Evolutionary conservation across 2,329 filamentous ascomycete genomes (phyloP), one percentile per base, ranked within the genome.

Genomic region (Alternaria ventricosa): DNA sequence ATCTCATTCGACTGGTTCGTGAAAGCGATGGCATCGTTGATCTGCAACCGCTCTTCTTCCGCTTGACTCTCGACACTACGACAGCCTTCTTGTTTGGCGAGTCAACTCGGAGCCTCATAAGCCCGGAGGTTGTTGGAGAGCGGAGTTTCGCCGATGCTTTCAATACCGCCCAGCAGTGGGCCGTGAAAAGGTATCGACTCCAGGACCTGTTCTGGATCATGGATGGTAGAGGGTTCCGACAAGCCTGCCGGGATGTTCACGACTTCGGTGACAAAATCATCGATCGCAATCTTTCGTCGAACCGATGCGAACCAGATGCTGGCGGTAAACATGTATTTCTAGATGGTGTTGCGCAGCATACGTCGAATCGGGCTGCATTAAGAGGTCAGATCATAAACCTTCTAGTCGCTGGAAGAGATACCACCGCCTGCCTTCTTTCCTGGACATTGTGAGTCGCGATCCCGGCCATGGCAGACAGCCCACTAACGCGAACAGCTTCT

Each of bases 351-450:
- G 15, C 20, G 50, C 46, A 51, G 18, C 22, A 25, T 33, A 3
- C 69, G 69, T 50, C 58, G 5, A 3, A 57, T 30, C 58, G 44
- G 11, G 51, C 28, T 11, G 41, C 33, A 1, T 57, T 80, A 12
- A 91, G 93, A 28, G 92, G 96, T 78, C 93, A 97, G 78, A 84
- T 97, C 49, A 86, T 96, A 5, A 89, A 90, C 50, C 87, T 97
- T 18, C 86, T 97, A 3, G 86, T 97, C 7, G 94, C 94, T 1
- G 93, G 93, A 9, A 87, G 92, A 36, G 94, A 97, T 78, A 97
- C 94, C n/a, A 97, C 94, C 0, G 93, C 93, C 25, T 87, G 85
- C 2, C 91, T 91, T 0, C 85, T 97, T 1, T 91, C 89, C 0
- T 97, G 33, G 33, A 36, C 33, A 36, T 36, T 36, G 33, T 36